Conservation (phyloP, 345 rosid genomes). For the Cardamine chenopodiifolia region DNA sequence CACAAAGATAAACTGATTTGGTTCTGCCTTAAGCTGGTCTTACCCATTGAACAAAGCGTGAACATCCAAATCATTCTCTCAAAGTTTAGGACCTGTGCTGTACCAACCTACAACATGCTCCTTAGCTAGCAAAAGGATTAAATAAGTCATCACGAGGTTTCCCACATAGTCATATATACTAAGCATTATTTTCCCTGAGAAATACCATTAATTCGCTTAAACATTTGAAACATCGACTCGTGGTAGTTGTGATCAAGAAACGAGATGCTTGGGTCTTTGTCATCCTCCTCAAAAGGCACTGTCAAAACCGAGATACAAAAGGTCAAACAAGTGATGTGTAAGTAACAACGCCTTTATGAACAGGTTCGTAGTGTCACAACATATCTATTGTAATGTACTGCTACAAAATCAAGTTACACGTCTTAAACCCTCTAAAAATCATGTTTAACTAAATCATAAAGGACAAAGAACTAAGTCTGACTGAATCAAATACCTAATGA, state of each 20-base stretch:
- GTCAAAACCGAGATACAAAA: constrained; percentile 26
- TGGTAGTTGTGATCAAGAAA: constrained; percentile 98
- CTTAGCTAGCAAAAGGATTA: constrained; percentile 58
- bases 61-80: constrained; percentile 86
- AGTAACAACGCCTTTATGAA: not conserved
- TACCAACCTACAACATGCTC: constrained; percentile 99
- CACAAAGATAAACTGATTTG: not conserved
- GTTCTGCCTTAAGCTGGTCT: constrained; percentile 22
- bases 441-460: not conserved
- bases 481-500: constrained; percentile 8
- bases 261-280: constrained; percentile 89
- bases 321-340: constrained; percentile 1
- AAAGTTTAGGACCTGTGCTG: constrained; percentile 88
- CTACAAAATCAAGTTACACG: not conserved
- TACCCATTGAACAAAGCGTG: constrained; percentile 75
- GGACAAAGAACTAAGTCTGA: not conserved
- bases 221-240: constrained; percentile 94
- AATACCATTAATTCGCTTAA: constrained; percentile 87
- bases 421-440: not conserved
- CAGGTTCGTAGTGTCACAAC: not conserved
- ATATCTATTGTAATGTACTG: not conserved
- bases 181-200: not conserved
- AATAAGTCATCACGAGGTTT: not conserved
- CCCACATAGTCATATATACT: constrained; percentile 12
- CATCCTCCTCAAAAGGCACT: constrained; percentile 99